Conservation (phyloP, 1,139 yeast genomes). For the Yamadazyma sp. region DNA sequence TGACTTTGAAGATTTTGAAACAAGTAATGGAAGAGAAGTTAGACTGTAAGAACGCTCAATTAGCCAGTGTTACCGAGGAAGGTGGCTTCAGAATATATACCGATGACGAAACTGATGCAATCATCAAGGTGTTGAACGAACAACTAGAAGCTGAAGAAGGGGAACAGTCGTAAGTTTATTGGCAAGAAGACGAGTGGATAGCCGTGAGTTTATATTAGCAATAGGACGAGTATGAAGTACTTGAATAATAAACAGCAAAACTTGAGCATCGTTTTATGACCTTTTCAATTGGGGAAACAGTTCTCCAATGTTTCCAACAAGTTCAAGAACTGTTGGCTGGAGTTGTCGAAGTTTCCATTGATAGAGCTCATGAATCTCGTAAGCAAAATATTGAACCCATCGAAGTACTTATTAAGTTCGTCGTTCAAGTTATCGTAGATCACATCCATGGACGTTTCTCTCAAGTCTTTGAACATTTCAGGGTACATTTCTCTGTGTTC, state of each 20-base stretch:
- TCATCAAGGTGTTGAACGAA: slow-evolving; percentile 73
- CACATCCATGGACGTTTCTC: slow-evolving; percentile 34
- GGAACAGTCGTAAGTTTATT: slow-evolving; percentile 1
- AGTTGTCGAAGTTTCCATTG: slow-evolving; percentile 61
- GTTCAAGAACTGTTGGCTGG: slow-evolving; percentile 55
- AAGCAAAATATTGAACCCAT: slow-evolving; percentile 54
- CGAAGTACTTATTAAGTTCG: slow-evolving; percentile 52
- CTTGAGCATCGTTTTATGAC: no score
- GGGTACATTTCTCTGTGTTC: slow-evolving; percentile 41
- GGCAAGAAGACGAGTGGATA: background rate
- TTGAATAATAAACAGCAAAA: no score
- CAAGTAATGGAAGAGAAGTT: slow-evolving; percentile 99
- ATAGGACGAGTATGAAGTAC: no score
- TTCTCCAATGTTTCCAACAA: slow-evolving; percentile 55
- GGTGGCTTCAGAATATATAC: slow-evolving; percentile 85
- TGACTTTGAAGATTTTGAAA: slow-evolving; percentile 85
- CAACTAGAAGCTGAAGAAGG: slow-evolving; percentile 38
- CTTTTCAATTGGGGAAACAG: slow-evolving; percentile 30
- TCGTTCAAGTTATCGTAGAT: slow-evolving; percentile 43
- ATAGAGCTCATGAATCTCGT: slow-evolving; percentile 56
- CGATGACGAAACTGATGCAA: slow-evolving; percentile 80
- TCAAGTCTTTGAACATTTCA: slow-evolving; percentile 39
- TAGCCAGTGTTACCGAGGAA: slow-evolving; percentile 87
- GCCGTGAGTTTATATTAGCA: no score
- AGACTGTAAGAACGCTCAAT: slow-evolving; percentile 93